Percentiles rank a stretch among this genome's conserved stretches.
These are phyloP conservation scores for Teunomyces cretensis DNA, from an alignment of 805 yeast genomes.

Conservation along the genomic window DNA sequence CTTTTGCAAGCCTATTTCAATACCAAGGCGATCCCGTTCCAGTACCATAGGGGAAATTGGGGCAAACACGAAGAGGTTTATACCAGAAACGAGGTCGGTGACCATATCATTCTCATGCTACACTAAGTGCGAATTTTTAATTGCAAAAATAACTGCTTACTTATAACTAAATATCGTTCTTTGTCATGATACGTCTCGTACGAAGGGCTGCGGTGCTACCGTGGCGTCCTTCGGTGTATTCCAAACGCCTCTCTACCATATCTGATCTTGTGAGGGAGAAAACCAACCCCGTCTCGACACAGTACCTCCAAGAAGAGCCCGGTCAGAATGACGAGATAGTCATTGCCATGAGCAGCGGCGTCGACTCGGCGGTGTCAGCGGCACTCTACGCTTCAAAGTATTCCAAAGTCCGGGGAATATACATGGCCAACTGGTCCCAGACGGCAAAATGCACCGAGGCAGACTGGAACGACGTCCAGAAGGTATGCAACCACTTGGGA, in stretches of 20 bases:
- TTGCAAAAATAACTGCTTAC: neutral
- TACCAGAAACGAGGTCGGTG: conserved; percentile 13
- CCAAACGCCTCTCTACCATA: neutral
- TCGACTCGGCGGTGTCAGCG: conserved; percentile 90
- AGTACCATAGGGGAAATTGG: conserved; percentile 30
- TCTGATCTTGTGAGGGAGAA: conserved; percentile 6
- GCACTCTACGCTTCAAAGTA: conserved; percentile 56
- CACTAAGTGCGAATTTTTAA: neutral
- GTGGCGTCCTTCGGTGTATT: neutral
- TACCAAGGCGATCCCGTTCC: conserved; percentile 8
- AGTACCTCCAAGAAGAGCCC: conserved; percentile 46
- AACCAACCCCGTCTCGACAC: neutral
- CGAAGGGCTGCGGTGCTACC: neutral
- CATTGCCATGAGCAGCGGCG: conserved; percentile 96
- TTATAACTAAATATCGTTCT: neutral
- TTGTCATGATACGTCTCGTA: neutral
- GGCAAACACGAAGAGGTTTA: conserved; percentile 72
- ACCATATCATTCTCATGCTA: neutral
- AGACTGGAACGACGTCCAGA: conserved; percentile 84
- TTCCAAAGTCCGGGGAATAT: conserved; percentile 72
- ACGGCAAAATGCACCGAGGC: conserved; percentile 71
- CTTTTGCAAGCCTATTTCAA: conserved; percentile 36
- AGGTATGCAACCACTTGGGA: conserved; percentile 56
- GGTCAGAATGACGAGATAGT: conserved; percentile 56
- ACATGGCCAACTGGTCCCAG: conserved; percentile 91